Conservation (phyloP, 78 protist species). For the Pigoraptor vietnamica region DNA sequence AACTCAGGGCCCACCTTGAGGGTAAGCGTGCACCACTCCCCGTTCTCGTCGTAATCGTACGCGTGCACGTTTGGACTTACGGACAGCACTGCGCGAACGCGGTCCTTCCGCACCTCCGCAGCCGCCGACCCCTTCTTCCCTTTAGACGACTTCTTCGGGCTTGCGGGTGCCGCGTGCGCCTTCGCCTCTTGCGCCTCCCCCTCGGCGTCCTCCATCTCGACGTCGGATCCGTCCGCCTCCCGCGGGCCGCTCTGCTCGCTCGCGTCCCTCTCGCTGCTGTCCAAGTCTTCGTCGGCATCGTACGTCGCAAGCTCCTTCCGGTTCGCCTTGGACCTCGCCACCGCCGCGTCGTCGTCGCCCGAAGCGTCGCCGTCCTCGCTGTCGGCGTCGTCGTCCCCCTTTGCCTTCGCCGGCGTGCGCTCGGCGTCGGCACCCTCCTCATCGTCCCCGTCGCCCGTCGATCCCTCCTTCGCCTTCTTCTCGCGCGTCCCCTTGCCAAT, state of each 20-base stretch:
- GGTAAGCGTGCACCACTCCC: neutral
- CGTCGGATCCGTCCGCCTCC: too few relatives aligned
- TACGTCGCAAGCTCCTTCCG: neutral
- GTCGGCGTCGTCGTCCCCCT: neutral
- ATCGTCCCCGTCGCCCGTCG: conserved; percentile 21
- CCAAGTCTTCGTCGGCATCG: neutral
- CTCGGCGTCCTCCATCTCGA: too few relatives aligned
- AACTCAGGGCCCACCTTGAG: neutral
- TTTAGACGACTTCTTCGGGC: too few relatives aligned
- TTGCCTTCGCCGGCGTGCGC: too few relatives aligned
- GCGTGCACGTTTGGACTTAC: too few relatives aligned
- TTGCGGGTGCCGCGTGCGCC: too few relatives aligned
- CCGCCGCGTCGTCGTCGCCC: neutral
- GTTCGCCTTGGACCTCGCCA: neutral
- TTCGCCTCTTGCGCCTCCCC: too few relatives aligned
- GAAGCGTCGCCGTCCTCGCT: neutral
- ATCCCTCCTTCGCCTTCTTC: conserved; percentile 9
- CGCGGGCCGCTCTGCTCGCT: too few relatives aligned
- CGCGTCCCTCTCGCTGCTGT: too few relatives aligned
- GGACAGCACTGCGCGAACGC: neutral
- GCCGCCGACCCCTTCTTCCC: too few relatives aligned
- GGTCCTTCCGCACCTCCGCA: too few relatives aligned
- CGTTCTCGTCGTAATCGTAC: neutral
- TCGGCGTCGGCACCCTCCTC: conserved; percentile 1
- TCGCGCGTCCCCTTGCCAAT: neutral